Evolutionary conservation across 208 protist genomes (phyloP).

Genomic region (Leishmania amazonensis): DNA sequence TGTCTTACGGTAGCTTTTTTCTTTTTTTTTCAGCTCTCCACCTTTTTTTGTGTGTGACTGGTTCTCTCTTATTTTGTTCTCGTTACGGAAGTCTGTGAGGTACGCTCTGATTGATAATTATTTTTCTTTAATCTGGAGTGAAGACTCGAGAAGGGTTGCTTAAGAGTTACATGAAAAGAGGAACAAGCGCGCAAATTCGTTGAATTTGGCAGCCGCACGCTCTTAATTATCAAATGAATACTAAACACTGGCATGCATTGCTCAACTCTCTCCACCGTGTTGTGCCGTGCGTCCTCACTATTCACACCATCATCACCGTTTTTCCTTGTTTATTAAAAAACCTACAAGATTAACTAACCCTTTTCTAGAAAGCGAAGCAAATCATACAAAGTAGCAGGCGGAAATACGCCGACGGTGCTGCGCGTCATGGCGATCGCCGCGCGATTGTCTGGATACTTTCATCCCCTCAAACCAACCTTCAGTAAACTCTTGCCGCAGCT

Average conservation of each 20-base stretch:
- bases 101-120: constrained; percentile 12
- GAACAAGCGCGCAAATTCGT: not conserved
- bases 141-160: constrained; percentile 1
- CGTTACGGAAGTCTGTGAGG: constrained; percentile 1
- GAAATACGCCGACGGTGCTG: not conserved
- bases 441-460: not conserved
- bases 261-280: constrained; percentile 5
- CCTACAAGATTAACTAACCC: constrained; percentile 9
- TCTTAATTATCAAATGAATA: not conserved
- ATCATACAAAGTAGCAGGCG: not conserved
- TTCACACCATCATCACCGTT: constrained; percentile 15
- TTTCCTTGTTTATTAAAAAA: constrained; percentile 22
- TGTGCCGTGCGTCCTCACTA: constrained; percentile 5
- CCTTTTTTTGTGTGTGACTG: not conserved
- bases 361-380: constrained; percentile 21
- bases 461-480: not conserved
- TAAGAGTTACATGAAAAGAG: not conserved
- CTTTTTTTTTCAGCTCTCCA: not conserved
- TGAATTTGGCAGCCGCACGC: not conserved
- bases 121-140: constrained; percentile 8
- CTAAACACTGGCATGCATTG: not conserved
- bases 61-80: constrained; percentile 11
- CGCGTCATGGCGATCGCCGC: not conserved
- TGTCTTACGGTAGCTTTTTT: constrained; percentile 4
- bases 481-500: not conserved